A percentile compares a stretch with the other conserved stretches of the same genome.
Conservation (phyloP, 345 rosid genomes). For the Rhodamnia argentea region DNA sequence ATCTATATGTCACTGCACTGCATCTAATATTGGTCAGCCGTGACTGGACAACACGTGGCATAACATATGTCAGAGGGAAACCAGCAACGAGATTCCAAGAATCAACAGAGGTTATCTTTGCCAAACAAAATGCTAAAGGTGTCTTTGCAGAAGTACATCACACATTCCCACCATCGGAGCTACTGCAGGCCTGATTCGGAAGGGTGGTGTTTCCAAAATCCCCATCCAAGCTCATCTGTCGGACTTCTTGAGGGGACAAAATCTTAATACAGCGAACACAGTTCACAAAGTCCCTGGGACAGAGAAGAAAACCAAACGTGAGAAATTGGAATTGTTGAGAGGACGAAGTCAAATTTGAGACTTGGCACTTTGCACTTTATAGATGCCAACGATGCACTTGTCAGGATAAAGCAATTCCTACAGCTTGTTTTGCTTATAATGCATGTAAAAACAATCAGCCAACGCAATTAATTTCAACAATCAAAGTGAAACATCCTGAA, state of each 20-base stretch:
- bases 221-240: constrained; percentile 70
- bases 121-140: constrained; percentile 3
- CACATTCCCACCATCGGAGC: constrained; percentile 50
- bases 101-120: neutral
- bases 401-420: neutral
- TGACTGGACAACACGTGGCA: neutral
- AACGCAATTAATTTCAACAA: neutral
- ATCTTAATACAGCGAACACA: constrained; percentile 64
- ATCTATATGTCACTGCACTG: neutral
- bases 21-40: neutral
- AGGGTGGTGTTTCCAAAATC: constrained; percentile 41
- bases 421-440: neutral
- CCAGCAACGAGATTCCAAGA: neutral
- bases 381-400: neutral
- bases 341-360: neutral
- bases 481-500: neutral
- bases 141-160: neutral
- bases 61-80: neutral
- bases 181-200: constrained; percentile 58
- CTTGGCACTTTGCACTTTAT: neutral
- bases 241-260: constrained; percentile 70
- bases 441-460: neutral
- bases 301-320: neutral
- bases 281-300: constrained; percentile 55
- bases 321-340: neutral